Conservation (phyloP, 2,329 filamentous ascomycete species). For the Exophiala aquamarina region DNA sequence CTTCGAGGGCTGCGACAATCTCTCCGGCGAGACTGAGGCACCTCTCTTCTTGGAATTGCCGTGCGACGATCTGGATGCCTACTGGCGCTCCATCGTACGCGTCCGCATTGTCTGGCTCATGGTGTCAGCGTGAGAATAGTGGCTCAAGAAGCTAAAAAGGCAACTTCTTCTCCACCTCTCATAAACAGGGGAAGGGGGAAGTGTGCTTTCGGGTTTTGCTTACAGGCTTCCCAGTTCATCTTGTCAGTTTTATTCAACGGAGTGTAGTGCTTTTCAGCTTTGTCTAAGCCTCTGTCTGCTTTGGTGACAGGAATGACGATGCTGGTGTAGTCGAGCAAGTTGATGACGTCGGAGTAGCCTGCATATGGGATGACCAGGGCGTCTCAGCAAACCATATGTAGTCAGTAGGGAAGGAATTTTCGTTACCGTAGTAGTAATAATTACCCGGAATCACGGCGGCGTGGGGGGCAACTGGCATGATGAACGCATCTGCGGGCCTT, state of each 20-base stretch:
- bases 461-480: slow-evolving; percentile 41
- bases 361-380: too few relatives aligned
- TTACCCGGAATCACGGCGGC: slow-evolving; percentile 36
- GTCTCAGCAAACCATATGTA: too few relatives aligned
- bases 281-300: slow-evolving; percentile 20
- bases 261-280: slow-evolving; percentile 16
- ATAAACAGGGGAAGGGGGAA: too few relatives aligned
- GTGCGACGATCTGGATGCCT: slow-evolving; percentile 30
- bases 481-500: slow-evolving; percentile 52
- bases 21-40: slow-evolving; percentile 44
- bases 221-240: slow-evolving; percentile 28
- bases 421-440: slow-evolving; percentile 49
- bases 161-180: neutral
- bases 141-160: neutral
- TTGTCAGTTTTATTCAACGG: slow-evolving; percentile 27
- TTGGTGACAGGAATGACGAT: slow-evolving; percentile 37
- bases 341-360: slow-evolving; percentile 50
- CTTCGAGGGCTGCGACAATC: too few relatives aligned
- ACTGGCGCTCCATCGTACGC: slow-evolving; percentile 33
- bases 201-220: too few relatives aligned
- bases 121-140: neutral
- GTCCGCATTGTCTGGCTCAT: slow-evolving; percentile 26
- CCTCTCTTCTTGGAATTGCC: slow-evolving; percentile 30
- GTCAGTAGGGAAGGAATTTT: too few relatives aligned
- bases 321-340: slow-evolving; percentile 57